Evolutionary conservation across 2,329 filamentous ascomycete genomes (phyloP), one percentile per base, ranked within the genome.

Genomic region (Colletotrichum sp.): DNA sequence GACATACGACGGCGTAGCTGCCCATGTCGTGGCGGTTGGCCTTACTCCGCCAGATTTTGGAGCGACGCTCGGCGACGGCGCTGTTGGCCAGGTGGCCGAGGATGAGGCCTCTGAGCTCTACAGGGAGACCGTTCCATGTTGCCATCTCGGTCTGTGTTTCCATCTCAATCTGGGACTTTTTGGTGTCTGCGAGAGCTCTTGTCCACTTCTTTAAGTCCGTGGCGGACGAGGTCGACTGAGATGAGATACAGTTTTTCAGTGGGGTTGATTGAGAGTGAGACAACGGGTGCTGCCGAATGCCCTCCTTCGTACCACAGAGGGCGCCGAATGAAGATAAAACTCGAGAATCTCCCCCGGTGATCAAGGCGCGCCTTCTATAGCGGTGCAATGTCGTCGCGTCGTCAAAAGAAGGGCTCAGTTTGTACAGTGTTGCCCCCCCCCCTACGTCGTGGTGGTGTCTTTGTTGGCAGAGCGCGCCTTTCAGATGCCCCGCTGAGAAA

Each of bases 1-100:
- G 64, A 69, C 79, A 80, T 34, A 82, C 81, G 8, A 79, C 77
- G n/a, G 81, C 80, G 52, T 80, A 80, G 59, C 77, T 76, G 26
- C 80, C 70, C 74, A 76, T 76, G 65, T 73, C 74, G 62, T 73
- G 70, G 59, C 74, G 74, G 18, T 52, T 64, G 63, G 44, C 36
- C 65, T 69, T 76, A 18, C 39, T 32, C 65, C 55, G 62, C 44
- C 55, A 73, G 13, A 57, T 62, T 52, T 65, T 76, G 32, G 64
- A 64, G 26, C 57, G 32, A 26, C 64, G 39, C 55, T 73, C 64
- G 28, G 34, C 59, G 21, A 74, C 64, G 26, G 74, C 74, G 49
- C 71, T 59, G 28, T 36, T 18, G 44, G 74, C 74, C 12, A 76
- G 28, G 28, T 76, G 64, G 39, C 64, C 71, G n/a, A 77, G 63